Conservation (phyloP, 495 filamentous ascomycete species). For the Opeltia flavorubescens region DNA sequence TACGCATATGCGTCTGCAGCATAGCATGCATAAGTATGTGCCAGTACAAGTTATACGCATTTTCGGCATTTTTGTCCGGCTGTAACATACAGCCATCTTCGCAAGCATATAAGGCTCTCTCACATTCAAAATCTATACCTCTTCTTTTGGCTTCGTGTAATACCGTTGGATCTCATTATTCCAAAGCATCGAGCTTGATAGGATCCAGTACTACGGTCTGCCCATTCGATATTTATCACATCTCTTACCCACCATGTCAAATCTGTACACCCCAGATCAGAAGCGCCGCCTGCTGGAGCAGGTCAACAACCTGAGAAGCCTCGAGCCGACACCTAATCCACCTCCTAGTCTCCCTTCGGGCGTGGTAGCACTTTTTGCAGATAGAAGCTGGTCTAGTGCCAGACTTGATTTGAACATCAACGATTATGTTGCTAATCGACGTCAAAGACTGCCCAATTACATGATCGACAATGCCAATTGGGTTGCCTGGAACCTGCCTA, state of each 20-base stretch:
- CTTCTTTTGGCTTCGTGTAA: no score
- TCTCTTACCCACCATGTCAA: background rate
- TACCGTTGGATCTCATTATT: no score
- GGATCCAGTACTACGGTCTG: background rate
- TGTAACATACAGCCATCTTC: no score
- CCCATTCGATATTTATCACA: background rate
- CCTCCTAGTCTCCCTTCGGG: background rate
- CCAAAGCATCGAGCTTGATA: background rate
- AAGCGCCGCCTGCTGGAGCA: background rate
- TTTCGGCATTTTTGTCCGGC: no score
- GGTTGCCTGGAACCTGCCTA: background rate
- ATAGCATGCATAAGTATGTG: no score
- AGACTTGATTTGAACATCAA: background rate
- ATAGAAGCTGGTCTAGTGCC: background rate
- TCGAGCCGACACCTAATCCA: background rate
- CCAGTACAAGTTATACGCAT: no score
- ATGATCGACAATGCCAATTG: background rate
- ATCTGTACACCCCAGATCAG: background rate
- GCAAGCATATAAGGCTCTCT: no score
- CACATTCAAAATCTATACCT: no score
- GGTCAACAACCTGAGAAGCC: background rate
- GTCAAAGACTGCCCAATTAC: background rate
- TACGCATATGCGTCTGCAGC: no score
- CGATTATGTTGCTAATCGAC: background rate
- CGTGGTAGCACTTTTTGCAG: background rate